phyloP scores from a whole-genome alignment of 768 basidiomycete genomes.

The Suillus tomentosus region DNA sequence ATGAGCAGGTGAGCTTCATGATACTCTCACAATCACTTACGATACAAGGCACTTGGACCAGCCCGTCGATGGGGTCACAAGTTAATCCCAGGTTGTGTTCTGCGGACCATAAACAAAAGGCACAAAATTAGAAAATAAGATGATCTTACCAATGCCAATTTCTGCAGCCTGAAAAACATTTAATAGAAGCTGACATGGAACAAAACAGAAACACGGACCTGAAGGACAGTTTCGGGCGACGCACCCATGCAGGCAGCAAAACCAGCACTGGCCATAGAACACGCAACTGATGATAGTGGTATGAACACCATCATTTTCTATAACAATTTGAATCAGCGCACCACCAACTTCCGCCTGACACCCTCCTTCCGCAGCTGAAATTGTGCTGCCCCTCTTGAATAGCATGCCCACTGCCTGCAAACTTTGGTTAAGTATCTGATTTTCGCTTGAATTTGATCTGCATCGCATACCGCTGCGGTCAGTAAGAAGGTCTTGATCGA shows the following conservation, averaged over 20 bases:
- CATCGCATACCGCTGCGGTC: conserved; percentile 78
- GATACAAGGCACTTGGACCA: conserved; percentile 95
- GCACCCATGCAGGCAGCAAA: conserved; percentile 96
- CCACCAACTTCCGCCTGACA: conserved; percentile 96
- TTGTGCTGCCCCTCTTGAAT: conserved; percentile 96
- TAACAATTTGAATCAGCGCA: conserved; percentile 30
- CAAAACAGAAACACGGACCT: conserved; percentile 42
- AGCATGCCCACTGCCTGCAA: conserved; percentile 87
- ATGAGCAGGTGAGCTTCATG: background rate
- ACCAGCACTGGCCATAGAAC: conserved; percentile 93
- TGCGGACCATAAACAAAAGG: conserved; percentile 29
- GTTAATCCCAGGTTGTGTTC: conserved; percentile 89
- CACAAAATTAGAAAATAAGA: background rate
- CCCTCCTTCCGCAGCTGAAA: conserved; percentile 93
- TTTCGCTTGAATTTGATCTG: conserved; percentile 15
- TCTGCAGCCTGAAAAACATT: conserved; percentile 65
- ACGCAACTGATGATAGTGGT: conserved; percentile 61
- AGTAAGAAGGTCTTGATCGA: conserved; percentile 87
- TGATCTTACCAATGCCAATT: conserved; percentile 76
- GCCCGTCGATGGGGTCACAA: conserved; percentile 91
- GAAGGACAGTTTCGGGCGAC: conserved; percentile 79
- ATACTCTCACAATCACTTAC: conserved; percentile 46
- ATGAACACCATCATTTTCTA: conserved; percentile 10
- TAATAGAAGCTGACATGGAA: conserved; percentile 6
- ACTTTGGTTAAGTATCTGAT: background rate